phyloP scores from a whole-genome alignment of 257 asterid species.

The Ajuga chamaepitys region DNA sequence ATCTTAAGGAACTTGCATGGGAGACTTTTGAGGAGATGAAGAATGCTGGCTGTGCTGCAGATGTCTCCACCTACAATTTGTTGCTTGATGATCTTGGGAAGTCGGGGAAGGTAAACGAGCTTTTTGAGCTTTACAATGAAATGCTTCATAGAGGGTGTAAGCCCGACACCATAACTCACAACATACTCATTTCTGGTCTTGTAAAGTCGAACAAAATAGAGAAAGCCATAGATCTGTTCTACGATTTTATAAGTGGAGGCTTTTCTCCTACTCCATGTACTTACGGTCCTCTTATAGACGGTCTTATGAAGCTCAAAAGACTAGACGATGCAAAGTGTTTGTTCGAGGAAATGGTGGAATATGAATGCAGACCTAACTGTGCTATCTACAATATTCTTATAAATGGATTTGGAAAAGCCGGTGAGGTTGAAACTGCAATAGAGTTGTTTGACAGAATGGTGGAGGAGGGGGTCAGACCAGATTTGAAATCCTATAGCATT shows the following conservation, averaged over 20 bases:
- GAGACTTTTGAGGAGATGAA: conserved; percentile 65
- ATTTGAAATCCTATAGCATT: conserved; percentile 80
- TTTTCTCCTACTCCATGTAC: conserved; percentile 91
- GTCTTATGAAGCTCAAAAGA: conserved; percentile 58
- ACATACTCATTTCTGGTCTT: conserved; percentile 79
- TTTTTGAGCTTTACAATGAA: conserved; percentile 59
- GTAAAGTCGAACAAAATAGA: conserved; percentile 62
- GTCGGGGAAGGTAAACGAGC: conserved; percentile 58
- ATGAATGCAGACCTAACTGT: conserved; percentile 75
- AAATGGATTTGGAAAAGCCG: conserved; percentile 83
- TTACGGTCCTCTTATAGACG: conserved; percentile 91
- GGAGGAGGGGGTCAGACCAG: conserved; percentile 78
- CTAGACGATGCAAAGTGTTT: conserved; percentile 60
- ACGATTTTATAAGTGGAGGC: conserved; percentile 71
- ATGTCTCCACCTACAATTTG: conserved; percentile 68
- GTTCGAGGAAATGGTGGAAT: conserved; percentile 71
- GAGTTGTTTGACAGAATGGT: conserved; percentile 72
- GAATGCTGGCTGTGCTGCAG: conserved; percentile 47
- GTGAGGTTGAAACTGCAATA: conserved; percentile 62
- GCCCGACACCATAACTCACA: conserved; percentile 69
- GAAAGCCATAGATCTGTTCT: conserved; percentile 65
- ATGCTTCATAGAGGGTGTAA: conserved; percentile 62
- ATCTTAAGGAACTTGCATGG: conserved; percentile 59
- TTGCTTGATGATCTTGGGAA: conserved; percentile 82
- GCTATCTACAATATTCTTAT: conserved; percentile 86